Conservation (phyloP, 305 asterid genomes). For the Fraxinus baroniana region DNA sequence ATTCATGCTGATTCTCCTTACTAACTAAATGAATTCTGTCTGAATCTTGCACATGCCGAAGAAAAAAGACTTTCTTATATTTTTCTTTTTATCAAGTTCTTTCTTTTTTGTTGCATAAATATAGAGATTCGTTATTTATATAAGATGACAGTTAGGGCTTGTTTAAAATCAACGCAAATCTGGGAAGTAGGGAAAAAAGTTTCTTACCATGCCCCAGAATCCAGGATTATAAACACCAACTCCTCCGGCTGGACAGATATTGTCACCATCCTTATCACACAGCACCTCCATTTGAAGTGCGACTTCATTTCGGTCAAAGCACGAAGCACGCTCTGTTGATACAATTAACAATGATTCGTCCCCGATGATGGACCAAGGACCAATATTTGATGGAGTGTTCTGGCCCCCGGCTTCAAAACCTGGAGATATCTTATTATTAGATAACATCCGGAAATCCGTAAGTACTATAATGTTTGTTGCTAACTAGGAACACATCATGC, state of each 20-base stretch:
- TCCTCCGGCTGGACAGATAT: conserved; percentile 70
- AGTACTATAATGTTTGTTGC: not conserved
- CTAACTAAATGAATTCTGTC: not conserved
- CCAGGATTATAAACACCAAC: conserved; percentile 96
- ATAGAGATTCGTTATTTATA: not conserved
- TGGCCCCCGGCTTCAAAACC: conserved; percentile 94
- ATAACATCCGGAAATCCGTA: not conserved
- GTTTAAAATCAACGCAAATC: not conserved
- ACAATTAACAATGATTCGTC: conserved; percentile 56
- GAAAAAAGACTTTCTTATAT: not conserved
- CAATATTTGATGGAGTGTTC: conserved; percentile 75
- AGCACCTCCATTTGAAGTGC: conserved; percentile 79
- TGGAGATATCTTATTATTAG: conserved; percentile 17
- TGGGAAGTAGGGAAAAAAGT: not conserved
- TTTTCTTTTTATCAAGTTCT: not conserved
- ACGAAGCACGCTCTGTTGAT: conserved; percentile 80
- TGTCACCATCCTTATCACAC: conserved; percentile 52
- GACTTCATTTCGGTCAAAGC: conserved; percentile 74
- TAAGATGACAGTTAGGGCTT: not conserved
- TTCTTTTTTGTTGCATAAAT: not conserved
- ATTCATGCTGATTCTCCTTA: not conserved
- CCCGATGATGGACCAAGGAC: conserved; percentile 82
- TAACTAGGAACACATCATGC: not conserved
- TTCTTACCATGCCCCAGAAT: conserved; percentile 93
- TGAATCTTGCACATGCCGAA: not conserved